Evolutionary conservation across 2,329 filamentous ascomycete genomes (phyloP), one percentile per base, ranked within the genome.

Genomic region (Ophiostoma montium): DNA sequence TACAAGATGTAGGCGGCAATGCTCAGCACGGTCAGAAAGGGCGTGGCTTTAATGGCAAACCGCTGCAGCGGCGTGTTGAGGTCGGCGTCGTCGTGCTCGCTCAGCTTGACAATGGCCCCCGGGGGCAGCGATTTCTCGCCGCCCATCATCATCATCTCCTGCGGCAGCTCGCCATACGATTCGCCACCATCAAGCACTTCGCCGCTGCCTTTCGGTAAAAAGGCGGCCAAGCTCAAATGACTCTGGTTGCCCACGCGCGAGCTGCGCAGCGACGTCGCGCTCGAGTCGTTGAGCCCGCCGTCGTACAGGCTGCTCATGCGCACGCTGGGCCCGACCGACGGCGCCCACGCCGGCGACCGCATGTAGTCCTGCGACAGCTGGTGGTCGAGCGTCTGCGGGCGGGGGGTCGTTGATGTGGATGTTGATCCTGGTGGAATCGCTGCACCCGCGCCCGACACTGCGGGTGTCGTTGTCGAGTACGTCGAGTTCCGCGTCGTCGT

Each of bases 71-170:
- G 67, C 35, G 60, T 63, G 61, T 63, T 68, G 35, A 64, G 66
- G 10, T 70, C 66, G 19, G 50, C 57, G 42, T 70, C 68, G 52
- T 70, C 68, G 32, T 68, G 66, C 46, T 69, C 63, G 56, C 69
- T 62, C 6, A 71, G 56, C 18, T 64, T 61, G 33, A 62, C 59
- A 48, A 70, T 69, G 32, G 59, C 55, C 30, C 61, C 62, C 15
- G 53, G 57, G 47, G 59, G 60, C 43, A 63, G 50, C 49, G 57
- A 53, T 52, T 68, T 61, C 54, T 66, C 59, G 51, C 56, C 51
- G 53, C 60, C n/a, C n/a, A n/a, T n/a, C n/a, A n/a, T n/a, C n/a
- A n/a, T n/a, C n/a, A n/a, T n/a, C 39, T 42, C 39, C 39, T 42
- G 39, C 51, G 52, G 15, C 54, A 48, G 43, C 60, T 54, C n/a